Percentiles rank a stretch among this genome's conserved stretches.
phyloP scores from a whole-genome alignment of 1,284 basidiomycete species.

The Hemileia vastatrix region DNA sequence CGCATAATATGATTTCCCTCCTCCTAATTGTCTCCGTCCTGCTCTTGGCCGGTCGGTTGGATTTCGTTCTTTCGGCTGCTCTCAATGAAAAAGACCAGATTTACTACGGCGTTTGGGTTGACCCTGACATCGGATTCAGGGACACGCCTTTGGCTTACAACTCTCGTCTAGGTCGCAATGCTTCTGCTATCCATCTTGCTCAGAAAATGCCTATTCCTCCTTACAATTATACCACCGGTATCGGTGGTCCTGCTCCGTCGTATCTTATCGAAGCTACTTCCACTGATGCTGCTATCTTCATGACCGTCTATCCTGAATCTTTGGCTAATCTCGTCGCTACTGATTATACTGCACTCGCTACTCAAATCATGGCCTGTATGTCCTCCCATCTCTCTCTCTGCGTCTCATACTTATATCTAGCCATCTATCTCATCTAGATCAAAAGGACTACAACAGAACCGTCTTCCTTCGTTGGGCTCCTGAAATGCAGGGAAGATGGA shows the following conservation, averaged over 20 bases:
- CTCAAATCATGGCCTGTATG: conserved; percentile 34
- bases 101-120: conserved; percentile 16
- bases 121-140: conserved; percentile 24
- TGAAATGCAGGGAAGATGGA: conserved; percentile 42
- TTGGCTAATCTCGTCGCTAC: conserved; percentile 28
- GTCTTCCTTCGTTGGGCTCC: conserved; percentile 40
- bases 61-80: too few relatives aligned
- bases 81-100: conserved; percentile 8
- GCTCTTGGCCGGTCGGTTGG: too few relatives aligned
- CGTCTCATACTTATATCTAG: too few relatives aligned
- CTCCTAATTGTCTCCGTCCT: too few relatives aligned
- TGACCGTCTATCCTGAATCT: conserved; percentile 37
- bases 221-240: conserved; percentile 36
- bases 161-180: conserved; percentile 30
- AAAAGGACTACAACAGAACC: conserved; percentile 33
- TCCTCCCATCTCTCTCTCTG: background rate
- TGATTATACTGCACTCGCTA: conserved; percentile 33
- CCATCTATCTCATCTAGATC: conserved; percentile 24
- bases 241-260: conserved; percentile 34
- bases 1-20: too few relatives aligned
- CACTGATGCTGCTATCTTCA: conserved; percentile 38
- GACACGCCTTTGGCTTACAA: conserved; percentile 35
- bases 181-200: conserved; percentile 37
- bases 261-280: conserved; percentile 33
- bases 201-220: conserved; percentile 35